phyloP scores from a whole-genome alignment of 805 yeast genomes.

The Blastobotrys parvus region DNA sequence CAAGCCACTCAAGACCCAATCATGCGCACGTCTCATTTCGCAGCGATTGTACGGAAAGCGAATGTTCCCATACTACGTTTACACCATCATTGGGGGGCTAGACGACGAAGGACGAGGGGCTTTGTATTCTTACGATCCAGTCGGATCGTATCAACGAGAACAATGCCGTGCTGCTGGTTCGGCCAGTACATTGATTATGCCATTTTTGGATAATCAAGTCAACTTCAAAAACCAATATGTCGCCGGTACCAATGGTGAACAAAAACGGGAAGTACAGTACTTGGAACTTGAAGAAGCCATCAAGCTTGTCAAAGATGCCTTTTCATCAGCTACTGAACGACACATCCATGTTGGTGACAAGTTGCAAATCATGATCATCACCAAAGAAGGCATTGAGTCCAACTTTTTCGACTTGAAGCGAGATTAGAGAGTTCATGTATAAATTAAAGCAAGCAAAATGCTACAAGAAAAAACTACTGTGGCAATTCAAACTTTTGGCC shows the following conservation, averaged over 20 bases:
- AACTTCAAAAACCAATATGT: constrained; percentile 88
- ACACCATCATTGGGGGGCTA: constrained; percentile 89
- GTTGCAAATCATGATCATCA: constrained; percentile 79
- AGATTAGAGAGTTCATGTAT: no score
- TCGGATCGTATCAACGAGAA: constrained; percentile 95
- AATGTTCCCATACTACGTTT: constrained; percentile 94
- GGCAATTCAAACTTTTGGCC: constrained; percentile 75
- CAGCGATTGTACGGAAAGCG: constrained; percentile 86
- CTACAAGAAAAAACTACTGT: constrained; percentile 20
- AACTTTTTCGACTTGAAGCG: constrained; percentile 82
- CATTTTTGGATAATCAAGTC: constrained; percentile 95
- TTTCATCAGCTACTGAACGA: constrained; percentile 94
- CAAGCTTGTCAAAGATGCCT: constrained; percentile 84
- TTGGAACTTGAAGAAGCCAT: constrained; percentile 78
- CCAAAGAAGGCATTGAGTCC: constrained; percentile 84
- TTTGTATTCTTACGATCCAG: constrained; percentile 93
- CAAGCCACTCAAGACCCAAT: constrained; percentile 54
- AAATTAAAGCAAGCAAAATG: no score
- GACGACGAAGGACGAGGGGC: constrained; percentile 91
- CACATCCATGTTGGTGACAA: constrained; percentile 98
- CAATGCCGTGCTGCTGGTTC: constrained; percentile 98
- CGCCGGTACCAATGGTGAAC: constrained; percentile 46
- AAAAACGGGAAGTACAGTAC: constrained; percentile 48
- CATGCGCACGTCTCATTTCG: constrained; percentile 88
- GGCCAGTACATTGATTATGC: constrained; percentile 93